These are phyloP conservation scores for Chlamydomonas reinhardtii DNA, from an alignment of 163 green algal genomes.

Conservation along the genomic window DNA sequence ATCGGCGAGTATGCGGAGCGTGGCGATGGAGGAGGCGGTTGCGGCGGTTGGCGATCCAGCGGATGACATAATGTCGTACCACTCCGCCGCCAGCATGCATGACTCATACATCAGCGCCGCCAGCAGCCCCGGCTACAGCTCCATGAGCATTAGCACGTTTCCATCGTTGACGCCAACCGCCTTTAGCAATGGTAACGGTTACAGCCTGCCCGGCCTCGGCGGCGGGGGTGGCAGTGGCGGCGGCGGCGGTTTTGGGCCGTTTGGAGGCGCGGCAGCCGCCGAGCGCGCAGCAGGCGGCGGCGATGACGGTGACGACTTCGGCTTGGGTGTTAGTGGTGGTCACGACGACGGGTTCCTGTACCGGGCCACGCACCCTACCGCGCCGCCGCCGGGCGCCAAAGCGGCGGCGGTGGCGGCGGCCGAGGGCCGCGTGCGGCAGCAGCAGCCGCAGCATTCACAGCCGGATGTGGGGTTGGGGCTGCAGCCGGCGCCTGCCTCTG, in stretches of 20 bases:
- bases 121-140: constrained; percentile 30
- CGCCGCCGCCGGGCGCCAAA: background rate
- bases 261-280: too few species aligned
- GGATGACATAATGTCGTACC: background rate
- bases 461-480: too few species aligned
- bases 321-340: background rate
- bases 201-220: too few species aligned
- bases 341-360: background rate
- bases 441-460: too few species aligned
- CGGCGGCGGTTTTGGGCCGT: too few species aligned
- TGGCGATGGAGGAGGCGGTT: too few species aligned
- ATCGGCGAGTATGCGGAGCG: too few species aligned
- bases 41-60: background rate
- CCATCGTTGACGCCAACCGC: background rate
- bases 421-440: too few species aligned
- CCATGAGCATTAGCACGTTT: background rate
- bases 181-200: too few species aligned
- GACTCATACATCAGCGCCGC: constrained; percentile 41
- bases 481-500: too few species aligned
- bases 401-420: too few species aligned
- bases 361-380: constrained; percentile 14
- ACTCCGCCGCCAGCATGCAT: constrained; percentile 17
- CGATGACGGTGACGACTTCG: background rate
- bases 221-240: too few species aligned
- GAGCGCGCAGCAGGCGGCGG: background rate